Evolutionary conservation across 768 basidiomycete species (phyloP).

Genomic region (Psilocybe azurescens): DNA sequence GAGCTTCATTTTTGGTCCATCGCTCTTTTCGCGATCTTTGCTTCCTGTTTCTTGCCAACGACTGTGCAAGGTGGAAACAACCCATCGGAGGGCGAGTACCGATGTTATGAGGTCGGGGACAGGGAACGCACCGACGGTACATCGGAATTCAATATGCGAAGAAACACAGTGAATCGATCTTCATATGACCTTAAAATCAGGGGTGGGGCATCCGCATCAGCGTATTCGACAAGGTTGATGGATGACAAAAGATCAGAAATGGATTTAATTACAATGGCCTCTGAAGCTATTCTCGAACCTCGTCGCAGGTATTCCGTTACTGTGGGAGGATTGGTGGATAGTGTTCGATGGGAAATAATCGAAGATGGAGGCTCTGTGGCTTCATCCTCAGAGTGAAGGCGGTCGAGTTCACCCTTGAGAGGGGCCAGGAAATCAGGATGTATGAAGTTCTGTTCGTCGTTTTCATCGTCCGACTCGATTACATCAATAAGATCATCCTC

Average conservation of each 20-base stretch:
- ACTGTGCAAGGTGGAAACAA: conserved; percentile 51
- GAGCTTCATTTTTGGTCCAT: conserved; percentile 72
- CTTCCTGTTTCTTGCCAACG: conserved; percentile 56
- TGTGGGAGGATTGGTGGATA: conserved; percentile 26
- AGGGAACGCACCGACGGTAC: conserved; percentile 50
- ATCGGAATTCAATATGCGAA: conserved; percentile 63
- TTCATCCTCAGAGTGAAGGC: conserved; percentile 52
- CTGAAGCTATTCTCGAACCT: conserved; percentile 66
- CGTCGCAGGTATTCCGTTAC: conserved; percentile 70
- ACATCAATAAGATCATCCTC: conserved; percentile 75
- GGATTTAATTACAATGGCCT: conserved; percentile 57
- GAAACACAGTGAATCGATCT: conserved; percentile 58
- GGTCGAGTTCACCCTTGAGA: conserved; percentile 67
- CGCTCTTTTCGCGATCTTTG: conserved; percentile 67
- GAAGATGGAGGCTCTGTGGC: conserved; percentile 37
- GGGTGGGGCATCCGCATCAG: conserved; percentile 39
- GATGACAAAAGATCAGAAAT: conserved; percentile 53
- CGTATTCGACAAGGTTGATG: conserved; percentile 39
- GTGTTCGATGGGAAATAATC: conserved; percentile 37
- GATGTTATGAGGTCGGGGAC: conserved; percentile 49
- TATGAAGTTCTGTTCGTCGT: conserved; percentile 15
- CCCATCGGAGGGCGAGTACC: conserved; percentile 68
- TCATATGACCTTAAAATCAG: conserved; percentile 54
- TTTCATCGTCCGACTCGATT: conserved; percentile 57
- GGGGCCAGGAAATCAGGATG: conserved; percentile 65